Evolutionary conservation across 176 grass and related monocot species (phyloP).

Genomic region (Tillandsia fasciculata): DNA sequence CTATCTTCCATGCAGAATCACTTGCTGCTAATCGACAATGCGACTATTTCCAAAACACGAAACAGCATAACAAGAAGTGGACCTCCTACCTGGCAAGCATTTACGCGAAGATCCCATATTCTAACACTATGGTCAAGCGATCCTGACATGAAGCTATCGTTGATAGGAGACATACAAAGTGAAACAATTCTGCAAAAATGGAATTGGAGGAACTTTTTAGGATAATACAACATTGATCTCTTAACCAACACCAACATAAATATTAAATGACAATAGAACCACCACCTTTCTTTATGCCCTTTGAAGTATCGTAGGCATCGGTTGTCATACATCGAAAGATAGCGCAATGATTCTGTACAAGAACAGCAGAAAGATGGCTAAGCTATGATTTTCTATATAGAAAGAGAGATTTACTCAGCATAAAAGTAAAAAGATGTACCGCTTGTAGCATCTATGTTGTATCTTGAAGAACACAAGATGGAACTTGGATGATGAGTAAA

Average conservation of each 20-base stretch:
- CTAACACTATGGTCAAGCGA: slow-evolving; percentile 92
- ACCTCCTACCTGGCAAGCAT: slow-evolving; percentile 84
- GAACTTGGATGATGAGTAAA: slow-evolving; percentile 95
- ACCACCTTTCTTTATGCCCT: slow-evolving; percentile 89
- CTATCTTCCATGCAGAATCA: slow-evolving; percentile 21
- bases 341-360: slow-evolving; percentile 62
- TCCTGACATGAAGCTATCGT: slow-evolving; percentile 97
- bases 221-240: slow-evolving; percentile 7
- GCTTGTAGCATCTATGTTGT: slow-evolving; percentile 45
- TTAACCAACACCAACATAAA: slow-evolving; percentile 1
- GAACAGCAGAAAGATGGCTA: background rate
- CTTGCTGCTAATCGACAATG: background rate
- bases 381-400: background rate
- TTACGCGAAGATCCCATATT: slow-evolving; percentile 98
- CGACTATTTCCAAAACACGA: background rate
- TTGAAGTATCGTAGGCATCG: slow-evolving; percentile 97
- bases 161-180: slow-evolving; percentile 85
- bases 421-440: background rate
- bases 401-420: background rate
- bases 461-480: slow-evolving; percentile 87
- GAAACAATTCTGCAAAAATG: slow-evolving; percentile 60
- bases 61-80: slow-evolving; percentile 11
- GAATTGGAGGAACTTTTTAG: slow-evolving; percentile 9
- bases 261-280: background rate
- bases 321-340: slow-evolving; percentile 93